Base-by-base conservation (phyloP, 345 rosid genomes). In the Theobroma cacao region DNA sequence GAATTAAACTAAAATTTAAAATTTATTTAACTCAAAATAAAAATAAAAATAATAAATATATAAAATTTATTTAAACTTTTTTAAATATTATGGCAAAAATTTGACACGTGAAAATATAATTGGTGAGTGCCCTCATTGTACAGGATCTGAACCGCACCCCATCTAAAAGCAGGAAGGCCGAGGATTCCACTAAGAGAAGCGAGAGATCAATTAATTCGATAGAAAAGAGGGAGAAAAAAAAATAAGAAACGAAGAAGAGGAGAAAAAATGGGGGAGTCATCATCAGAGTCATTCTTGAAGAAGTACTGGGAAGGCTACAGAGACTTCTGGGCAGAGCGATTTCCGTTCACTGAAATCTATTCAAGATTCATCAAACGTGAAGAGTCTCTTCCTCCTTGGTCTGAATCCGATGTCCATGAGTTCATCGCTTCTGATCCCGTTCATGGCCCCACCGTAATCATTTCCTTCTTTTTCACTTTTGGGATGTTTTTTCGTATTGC, bases 361-460 rank as follows among this genome's bases (percentile, higher is more conserved):
- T 79, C 87, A 17, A 80, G 87, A 65, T 90, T 91, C 88, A 74
- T 87, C 82, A 83, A 75, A 50, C 91, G 89, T 7, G 89, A 91
- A 33, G 59, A 71, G 18, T 90, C 97, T 38, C 92, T 90, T 53
- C 94, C 96, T 56, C 79, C 91, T 41, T 95, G 98, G 98, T 92
- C 98, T 33, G 74, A 85, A 77, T 85, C 96, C 43, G 99, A 95
- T 76, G 93, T 93, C 52, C 86, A 91, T 0, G 89, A 90, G 2
- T 95, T 95, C 89, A 91, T 95, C 12, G 94, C 94, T 62, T 86
- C 97, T 53, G 99, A 95, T 90, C 93, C 95, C 20, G 79, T 87
- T 45, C 86, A 92, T 72, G 99, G 98, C 82, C 93, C 97, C 80
- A 65, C 86, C 61, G 99, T 95, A 91, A 82, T 66, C 2, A 13